phyloP scores from a whole-genome alignment of 2,329 filamentous ascomycete genomes.

The Lasiodiplodia gonubiensis region DNA sequence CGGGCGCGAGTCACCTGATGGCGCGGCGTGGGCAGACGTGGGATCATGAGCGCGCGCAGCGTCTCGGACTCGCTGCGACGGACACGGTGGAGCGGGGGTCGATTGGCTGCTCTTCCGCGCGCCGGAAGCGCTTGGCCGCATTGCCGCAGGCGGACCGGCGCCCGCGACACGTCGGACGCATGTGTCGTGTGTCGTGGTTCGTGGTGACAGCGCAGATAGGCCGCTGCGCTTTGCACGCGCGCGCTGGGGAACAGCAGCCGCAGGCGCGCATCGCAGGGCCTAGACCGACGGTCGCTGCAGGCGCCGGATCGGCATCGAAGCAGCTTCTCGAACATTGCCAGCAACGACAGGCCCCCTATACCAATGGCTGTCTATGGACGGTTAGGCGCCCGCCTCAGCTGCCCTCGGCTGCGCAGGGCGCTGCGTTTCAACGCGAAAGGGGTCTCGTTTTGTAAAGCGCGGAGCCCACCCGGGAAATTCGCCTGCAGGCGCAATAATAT shows the following conservation, averaged over 20 bases:
- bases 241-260: background rate
- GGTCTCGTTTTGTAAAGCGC: slow-evolving; percentile 13
- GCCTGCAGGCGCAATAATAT: slow-evolving; percentile 3
- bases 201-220: slow-evolving; percentile 23
- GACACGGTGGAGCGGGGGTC: slow-evolving; percentile 4
- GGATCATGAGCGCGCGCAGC: background rate
- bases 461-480: background rate
- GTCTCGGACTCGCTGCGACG: background rate
- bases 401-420: slow-evolving; percentile 15
- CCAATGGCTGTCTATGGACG: background rate
- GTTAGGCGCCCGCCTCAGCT: slow-evolving; percentile 10
- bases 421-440: slow-evolving; percentile 6
- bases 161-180: slow-evolving; percentile 5
- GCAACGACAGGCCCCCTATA: background rate
- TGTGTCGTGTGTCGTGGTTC: slow-evolving; percentile 5
- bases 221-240: background rate
- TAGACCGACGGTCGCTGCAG: background rate
- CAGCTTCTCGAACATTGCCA: slow-evolving; percentile 18
- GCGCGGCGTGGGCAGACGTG: slow-evolving; percentile 24
- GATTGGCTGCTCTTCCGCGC: slow-evolving; percentile 14
- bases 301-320: slow-evolving; percentile 4
- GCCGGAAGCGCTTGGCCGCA: slow-evolving; percentile 6
- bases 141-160: slow-evolving; percentile 5
- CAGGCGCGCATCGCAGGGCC: background rate
- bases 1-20: background rate